These are phyloP conservation scores for Triticum urartu DNA, from an alignment of 176 grass and related monocot species.

Conservation along the genomic window DNA sequence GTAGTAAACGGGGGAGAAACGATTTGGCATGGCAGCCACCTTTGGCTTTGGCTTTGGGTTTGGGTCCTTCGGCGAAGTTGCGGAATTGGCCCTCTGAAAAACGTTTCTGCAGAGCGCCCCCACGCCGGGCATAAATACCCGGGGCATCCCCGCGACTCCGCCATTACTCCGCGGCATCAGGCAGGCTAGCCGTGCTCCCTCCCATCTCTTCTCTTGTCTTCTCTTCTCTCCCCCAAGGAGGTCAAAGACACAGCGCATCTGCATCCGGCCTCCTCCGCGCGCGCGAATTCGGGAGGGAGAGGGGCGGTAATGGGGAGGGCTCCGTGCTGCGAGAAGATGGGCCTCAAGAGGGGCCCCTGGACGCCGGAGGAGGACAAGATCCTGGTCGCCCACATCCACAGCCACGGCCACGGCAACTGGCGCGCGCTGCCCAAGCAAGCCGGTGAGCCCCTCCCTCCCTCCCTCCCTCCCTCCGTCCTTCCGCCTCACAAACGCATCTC, in stretches of 20 bases:
- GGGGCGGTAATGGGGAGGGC: slow-evolving; percentile 58
- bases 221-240: neutral
- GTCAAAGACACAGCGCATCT: neutral
- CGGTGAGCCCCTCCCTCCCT: slow-evolving; percentile 20
- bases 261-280: neutral
- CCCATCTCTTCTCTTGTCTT: neutral
- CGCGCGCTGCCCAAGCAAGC: slow-evolving; percentile 93
- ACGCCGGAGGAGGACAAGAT: slow-evolving; percentile 74
- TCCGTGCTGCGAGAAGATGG: slow-evolving; percentile 96
- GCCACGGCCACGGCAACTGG: slow-evolving; percentile 81
- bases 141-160: neutral
- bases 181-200: neutral
- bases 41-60: too few relatives aligned
- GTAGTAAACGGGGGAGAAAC: too few relatives aligned
- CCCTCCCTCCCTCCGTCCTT: too few relatives aligned
- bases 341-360: slow-evolving; percentile 80
- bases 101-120: too few relatives aligned
- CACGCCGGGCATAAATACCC: slow-evolving; percentile 29
- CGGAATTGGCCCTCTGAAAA: too few relatives aligned
- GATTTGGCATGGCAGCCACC: too few relatives aligned
- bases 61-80: too few relatives aligned
- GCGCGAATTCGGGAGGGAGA: neutral
- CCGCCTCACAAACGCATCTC: neutral
- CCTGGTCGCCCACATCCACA: slow-evolving; percentile 62
- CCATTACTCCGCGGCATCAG: neutral